Conservation (phyloP, 352 stramenopile species). For the Phytophthora hibernalis region DNA sequence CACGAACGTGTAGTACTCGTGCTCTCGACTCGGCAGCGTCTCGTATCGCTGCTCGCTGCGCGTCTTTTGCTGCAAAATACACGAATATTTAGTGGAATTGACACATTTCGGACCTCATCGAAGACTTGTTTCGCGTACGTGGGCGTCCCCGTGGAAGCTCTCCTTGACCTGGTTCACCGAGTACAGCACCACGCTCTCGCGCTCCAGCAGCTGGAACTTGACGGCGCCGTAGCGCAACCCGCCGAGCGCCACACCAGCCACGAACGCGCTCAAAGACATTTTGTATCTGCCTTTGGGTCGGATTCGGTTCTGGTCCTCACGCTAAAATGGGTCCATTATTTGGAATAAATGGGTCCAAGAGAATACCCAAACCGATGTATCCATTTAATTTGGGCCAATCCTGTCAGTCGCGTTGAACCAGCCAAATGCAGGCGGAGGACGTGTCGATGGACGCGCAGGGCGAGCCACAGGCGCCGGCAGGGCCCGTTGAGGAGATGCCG, state of each 20-base stretch:
- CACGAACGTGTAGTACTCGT: slow-evolving; percentile 85
- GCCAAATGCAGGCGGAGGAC: slow-evolving; percentile 46
- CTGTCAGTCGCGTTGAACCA: slow-evolving; percentile 17
- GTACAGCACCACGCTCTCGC: slow-evolving; percentile 76
- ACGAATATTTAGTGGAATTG: slow-evolving; percentile 1
- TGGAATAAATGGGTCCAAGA: not conserved
- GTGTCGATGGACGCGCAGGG: slow-evolving; percentile 31
- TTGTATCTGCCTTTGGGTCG: not conserved
- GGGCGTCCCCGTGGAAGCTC: slow-evolving; percentile 46
- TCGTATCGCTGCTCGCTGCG: slow-evolving; percentile 62
- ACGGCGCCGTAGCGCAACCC: slow-evolving; percentile 70
- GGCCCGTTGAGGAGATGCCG: slow-evolving; percentile 55
- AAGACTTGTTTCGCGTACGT: slow-evolving; percentile 22
- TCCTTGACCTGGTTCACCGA: slow-evolving; percentile 69
- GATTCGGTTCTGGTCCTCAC: slow-evolving; percentile 12
- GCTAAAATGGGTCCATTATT: not conserved
- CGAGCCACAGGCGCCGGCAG: slow-evolving; percentile 8
- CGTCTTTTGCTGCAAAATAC: slow-evolving; percentile 30
- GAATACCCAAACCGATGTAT: not conserved
- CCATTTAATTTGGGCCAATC: slow-evolving; percentile 1
- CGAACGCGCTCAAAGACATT: slow-evolving; percentile 74
- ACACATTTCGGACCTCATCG: not conserved
- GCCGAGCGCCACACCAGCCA: slow-evolving; percentile 66
- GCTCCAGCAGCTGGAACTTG: slow-evolving; percentile 77
- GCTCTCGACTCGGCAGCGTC: slow-evolving; percentile 68